phyloP scores from a whole-genome alignment of 495 filamentous ascomycete genomes.

The Chaetomidium leptoderma region DNA sequence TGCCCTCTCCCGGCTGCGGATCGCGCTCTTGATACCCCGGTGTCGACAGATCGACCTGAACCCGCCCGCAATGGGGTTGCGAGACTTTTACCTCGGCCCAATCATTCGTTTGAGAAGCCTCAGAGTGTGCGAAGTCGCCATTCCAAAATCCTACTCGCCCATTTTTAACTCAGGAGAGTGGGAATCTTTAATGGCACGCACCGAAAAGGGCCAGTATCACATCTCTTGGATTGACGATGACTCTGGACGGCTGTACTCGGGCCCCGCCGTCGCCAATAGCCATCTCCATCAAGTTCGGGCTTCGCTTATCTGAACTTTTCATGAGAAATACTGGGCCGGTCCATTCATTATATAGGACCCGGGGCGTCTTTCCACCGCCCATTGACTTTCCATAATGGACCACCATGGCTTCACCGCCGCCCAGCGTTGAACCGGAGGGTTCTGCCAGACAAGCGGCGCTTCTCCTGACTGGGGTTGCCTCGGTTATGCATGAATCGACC shows the following conservation, averaged over 20 bases:
- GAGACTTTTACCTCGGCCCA: slow-evolving; percentile 13
- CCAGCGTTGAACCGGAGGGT: too few relatives aligned
- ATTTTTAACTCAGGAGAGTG: neutral
- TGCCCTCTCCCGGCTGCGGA: slow-evolving; percentile 6
- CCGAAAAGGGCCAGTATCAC: neutral
- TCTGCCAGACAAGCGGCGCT: too few relatives aligned
- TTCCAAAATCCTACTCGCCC: slow-evolving; percentile 6
- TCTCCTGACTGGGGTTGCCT: too few relatives aligned
- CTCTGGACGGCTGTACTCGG: neutral
- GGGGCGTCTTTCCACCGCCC: too few relatives aligned
- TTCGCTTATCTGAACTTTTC: neutral
- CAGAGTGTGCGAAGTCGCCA: slow-evolving; percentile 9
- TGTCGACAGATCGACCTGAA: neutral
- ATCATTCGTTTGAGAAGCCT: slow-evolving; percentile 11
- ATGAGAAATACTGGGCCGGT: neutral
- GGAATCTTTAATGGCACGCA: neutral
- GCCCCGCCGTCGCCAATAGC: neutral
- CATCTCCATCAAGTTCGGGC: neutral
- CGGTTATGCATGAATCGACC: too few relatives aligned
- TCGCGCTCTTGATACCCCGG: slow-evolving; percentile 11
- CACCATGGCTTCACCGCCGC: too few relatives aligned
- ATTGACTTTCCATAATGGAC: too few relatives aligned
- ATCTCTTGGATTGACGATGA: slow-evolving; percentile 11
- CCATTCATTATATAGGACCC: too few relatives aligned
- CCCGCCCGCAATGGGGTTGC: neutral